A percentile compares a stretch with the other conserved stretches of the same genome.
phyloP scores from a whole-genome alignment of 2,329 filamentous ascomycete species.

The Ophiostoma populinum region DNA sequence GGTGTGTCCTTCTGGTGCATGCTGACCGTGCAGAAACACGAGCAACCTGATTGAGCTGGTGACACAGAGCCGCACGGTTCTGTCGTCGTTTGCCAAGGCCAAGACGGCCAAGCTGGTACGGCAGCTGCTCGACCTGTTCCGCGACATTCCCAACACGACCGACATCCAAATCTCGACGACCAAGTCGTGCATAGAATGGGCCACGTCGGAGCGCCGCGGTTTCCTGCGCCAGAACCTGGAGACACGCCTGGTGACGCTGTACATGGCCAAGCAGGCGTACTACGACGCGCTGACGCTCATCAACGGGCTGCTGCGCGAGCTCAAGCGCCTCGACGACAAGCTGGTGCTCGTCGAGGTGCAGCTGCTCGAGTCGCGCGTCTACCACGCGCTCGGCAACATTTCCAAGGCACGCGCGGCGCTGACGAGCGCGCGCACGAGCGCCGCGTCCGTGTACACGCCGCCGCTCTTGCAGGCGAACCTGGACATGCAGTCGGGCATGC shows the following conservation, averaged over 20 bases:
- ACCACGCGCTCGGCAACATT: conserved; percentile 93
- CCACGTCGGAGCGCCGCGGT: conserved; percentile 78
- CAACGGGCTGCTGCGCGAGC: conserved; percentile 86
- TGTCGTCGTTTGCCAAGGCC: conserved; percentile 94
- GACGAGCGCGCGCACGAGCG: conserved; percentile 84
- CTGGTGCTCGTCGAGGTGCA: conserved; percentile 95
- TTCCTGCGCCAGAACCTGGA: conserved; percentile 98
- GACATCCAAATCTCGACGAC: conserved; percentile 91
- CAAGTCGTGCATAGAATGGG: conserved; percentile 99
- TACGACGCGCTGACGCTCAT: conserved; percentile 94
- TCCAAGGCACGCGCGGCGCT: conserved; percentile 88
- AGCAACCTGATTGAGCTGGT: conserved; percentile 80
- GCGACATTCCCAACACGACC: conserved; percentile 81
- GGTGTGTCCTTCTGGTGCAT: neutral
- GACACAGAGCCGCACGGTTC: conserved; percentile 72
- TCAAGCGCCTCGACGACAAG: conserved; percentile 97
- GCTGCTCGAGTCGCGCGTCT: conserved; percentile 88
- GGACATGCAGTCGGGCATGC: conserved; percentile 98
- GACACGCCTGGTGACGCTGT: conserved; percentile 79
- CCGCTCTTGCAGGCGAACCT: conserved; percentile 87
- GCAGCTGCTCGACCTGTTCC: conserved; percentile 89
- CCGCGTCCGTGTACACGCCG: conserved; percentile 92
- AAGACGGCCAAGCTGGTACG: conserved; percentile 97
- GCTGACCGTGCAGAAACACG: conserved; percentile 42
- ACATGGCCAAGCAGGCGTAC: conserved; percentile 95